A percentile compares a stretch with the other conserved stretches of the same genome.
Conservation (phyloP, 2,329 filamentous ascomycete genomes). For the Pseudonectria foliicola region DNA sequence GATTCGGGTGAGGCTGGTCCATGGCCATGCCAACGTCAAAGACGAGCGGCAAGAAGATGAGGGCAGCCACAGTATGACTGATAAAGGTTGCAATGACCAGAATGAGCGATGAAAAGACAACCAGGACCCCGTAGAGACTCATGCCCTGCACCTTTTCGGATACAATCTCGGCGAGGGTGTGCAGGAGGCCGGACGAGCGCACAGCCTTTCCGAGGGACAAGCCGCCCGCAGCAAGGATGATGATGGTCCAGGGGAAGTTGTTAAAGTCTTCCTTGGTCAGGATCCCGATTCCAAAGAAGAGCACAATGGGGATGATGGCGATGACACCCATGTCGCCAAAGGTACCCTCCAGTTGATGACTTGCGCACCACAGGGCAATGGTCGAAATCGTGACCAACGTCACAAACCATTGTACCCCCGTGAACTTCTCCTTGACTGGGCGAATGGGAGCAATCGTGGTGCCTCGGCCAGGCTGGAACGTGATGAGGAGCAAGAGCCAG, state of each 20-base stretch:
- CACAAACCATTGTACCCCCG: slow-evolving; percentile 89
- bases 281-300: slow-evolving; percentile 95
- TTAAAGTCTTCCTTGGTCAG: slow-evolving; percentile 99
- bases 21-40: slow-evolving; percentile 77
- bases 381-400: slow-evolving; percentile 73
- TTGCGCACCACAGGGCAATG: slow-evolving; percentile 87
- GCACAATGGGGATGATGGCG: slow-evolving; percentile 87
- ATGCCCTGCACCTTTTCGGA: slow-evolving; percentile 67
- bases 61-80: slow-evolving; percentile 89
- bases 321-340: slow-evolving; percentile 99
- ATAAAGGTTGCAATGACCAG: slow-evolving; percentile 96
- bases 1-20: slow-evolving; percentile 84
- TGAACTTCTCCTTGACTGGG: slow-evolving; percentile 80
- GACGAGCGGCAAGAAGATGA: slow-evolving; percentile 91
- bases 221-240: slow-evolving; percentile 92
- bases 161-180: slow-evolving; percentile 77
- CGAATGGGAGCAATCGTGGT: slow-evolving; percentile 90
- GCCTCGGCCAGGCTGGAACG: slow-evolving; percentile 77
- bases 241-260: slow-evolving; percentile 99
- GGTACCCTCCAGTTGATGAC: slow-evolving; percentile 75
- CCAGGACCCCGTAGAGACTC: slow-evolving; percentile 76
- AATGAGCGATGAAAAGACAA: slow-evolving; percentile 79
- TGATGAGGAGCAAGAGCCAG: slow-evolving; percentile 77
- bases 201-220: slow-evolving; percentile 90
- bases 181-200: slow-evolving; percentile 82